Conservation (phyloP, 2,329 filamentous ascomycete genomes). For the Dactylellina haptotyla region DNA sequence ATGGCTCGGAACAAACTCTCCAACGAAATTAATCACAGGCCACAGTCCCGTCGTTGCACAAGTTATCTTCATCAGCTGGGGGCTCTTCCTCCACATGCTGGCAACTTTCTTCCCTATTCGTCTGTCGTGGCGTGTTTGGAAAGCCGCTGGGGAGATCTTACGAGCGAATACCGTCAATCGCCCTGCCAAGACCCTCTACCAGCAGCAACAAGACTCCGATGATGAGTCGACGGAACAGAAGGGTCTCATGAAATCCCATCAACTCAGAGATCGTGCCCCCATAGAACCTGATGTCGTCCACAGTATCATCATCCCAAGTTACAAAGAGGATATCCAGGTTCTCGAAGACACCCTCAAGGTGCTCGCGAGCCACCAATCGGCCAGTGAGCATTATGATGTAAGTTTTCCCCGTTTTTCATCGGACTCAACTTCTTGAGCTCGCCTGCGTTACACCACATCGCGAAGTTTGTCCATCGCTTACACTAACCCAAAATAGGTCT, state of each 20-base stretch:
- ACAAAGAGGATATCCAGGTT: constrained; percentile 77
- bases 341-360: constrained; percentile 75
- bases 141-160: constrained; percentile 67
- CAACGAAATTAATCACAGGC: constrained; percentile 49
- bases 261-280: constrained; percentile 63
- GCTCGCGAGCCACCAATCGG: constrained; percentile 73
- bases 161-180: constrained; percentile 65
- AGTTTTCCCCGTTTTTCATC: constrained; percentile 60
- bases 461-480: constrained; percentile 50
- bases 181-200: constrained; percentile 63
- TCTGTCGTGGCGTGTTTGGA: constrained; percentile 71
- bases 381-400: constrained; percentile 74
- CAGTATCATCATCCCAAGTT: constrained; percentile 77
- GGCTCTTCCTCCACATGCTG: constrained; percentile 72
- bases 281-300: constrained; percentile 67
- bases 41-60: constrained; percentile 42
- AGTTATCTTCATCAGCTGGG: constrained; percentile 72
- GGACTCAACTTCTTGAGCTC: neutral
- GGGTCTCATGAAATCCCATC: constrained; percentile 65
- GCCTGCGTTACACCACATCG: neutral
- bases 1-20: constrained; percentile 35
- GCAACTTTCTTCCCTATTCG: constrained; percentile 73
- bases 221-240: constrained; percentile 65
- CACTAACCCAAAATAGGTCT: constrained; percentile 66
- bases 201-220: constrained; percentile 58